Evolutionary conservation across 2,329 filamentous ascomycete species (phyloP).

Genomic region (Sporothrix euskadiensis): DNA sequence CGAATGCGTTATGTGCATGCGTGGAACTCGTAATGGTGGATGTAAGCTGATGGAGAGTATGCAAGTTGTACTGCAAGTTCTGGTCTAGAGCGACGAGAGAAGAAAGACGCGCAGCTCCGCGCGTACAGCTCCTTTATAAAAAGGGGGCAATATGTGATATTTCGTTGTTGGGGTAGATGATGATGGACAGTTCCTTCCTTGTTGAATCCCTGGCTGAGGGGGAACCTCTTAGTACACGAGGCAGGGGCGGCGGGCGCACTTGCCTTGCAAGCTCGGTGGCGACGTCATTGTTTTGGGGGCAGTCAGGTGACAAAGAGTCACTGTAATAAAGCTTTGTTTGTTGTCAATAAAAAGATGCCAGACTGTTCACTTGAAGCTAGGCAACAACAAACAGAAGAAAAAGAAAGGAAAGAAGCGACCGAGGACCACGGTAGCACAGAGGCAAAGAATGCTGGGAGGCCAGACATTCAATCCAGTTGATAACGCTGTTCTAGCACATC

Average conservation of each 20-base stretch:
- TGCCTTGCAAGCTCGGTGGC: constrained; percentile 21
- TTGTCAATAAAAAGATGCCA: not conserved
- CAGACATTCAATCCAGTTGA: too few species aligned
- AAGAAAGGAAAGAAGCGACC: not conserved
- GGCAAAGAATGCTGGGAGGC: not conserved
- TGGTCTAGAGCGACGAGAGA: not conserved
- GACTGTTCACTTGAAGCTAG: constrained; percentile 21
- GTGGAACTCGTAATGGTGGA: not conserved
- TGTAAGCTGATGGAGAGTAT: not conserved
- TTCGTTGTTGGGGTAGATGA: constrained; percentile 7
- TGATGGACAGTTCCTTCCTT: constrained; percentile 7
- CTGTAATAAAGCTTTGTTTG: not conserved
- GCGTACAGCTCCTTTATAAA: not conserved
- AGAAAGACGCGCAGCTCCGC: not conserved
- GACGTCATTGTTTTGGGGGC: constrained; percentile 27
- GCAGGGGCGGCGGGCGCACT: not conserved
- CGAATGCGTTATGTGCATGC: not conserved
- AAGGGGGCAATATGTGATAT: not conserved
- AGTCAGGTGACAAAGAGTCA: constrained; percentile 25
- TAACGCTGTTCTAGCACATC: not conserved
- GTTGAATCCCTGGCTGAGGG: constrained; percentile 6
- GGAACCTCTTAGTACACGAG: not conserved
- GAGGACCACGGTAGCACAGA: not conserved
- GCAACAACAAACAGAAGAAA: not conserved
- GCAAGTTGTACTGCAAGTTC: not conserved